Conservation (phyloP, 805 yeast genomes). For the Monosporozyma aquatica region DNA sequence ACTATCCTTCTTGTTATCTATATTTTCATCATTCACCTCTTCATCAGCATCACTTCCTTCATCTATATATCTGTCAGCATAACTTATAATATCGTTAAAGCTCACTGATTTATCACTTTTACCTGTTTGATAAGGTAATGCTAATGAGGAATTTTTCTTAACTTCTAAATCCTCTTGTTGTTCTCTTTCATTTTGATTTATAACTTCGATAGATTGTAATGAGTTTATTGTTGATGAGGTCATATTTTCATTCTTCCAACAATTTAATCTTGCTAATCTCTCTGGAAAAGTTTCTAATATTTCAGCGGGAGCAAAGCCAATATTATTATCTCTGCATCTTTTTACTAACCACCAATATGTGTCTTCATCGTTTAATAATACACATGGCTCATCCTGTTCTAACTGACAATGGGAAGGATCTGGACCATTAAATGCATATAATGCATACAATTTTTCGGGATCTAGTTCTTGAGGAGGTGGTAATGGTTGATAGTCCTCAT, state of each 20-base stretch:
- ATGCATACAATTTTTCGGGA: slow-evolving; percentile 75
- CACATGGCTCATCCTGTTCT: slow-evolving; percentile 71
- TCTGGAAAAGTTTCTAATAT: slow-evolving; percentile 86
- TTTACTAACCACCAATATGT: slow-evolving; percentile 94
- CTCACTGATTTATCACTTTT: slow-evolving; percentile 27
- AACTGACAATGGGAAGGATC: slow-evolving; percentile 87
- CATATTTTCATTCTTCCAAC: slow-evolving; percentile 78
- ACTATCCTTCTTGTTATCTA: slow-evolving; percentile 6
- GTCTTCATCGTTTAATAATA: slow-evolving; percentile 77
- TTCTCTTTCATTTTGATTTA: slow-evolving; percentile 6
- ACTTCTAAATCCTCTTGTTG: not conserved
- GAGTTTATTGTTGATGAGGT: slow-evolving; percentile 13
- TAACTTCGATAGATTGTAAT: slow-evolving; percentile 5
- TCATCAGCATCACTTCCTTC: slow-evolving; percentile 16
- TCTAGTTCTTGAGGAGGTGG: slow-evolving; percentile 73
- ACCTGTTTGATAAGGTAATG: slow-evolving; percentile 6
- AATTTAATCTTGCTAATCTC: slow-evolving; percentile 81
- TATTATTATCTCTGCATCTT: slow-evolving; percentile 47
- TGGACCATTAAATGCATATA: slow-evolving; percentile 82
- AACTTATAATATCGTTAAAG: slow-evolving; percentile 28
- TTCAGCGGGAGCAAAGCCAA: slow-evolving; percentile 97
- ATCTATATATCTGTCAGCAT: slow-evolving; percentile 26
- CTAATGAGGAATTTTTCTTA: not conserved
- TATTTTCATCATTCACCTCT: not conserved
- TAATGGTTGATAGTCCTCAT: slow-evolving; percentile 36